Conservation (phyloP, 2,329 filamentous ascomycete genomes). For the Talaromyces amestolkiae region DNA sequence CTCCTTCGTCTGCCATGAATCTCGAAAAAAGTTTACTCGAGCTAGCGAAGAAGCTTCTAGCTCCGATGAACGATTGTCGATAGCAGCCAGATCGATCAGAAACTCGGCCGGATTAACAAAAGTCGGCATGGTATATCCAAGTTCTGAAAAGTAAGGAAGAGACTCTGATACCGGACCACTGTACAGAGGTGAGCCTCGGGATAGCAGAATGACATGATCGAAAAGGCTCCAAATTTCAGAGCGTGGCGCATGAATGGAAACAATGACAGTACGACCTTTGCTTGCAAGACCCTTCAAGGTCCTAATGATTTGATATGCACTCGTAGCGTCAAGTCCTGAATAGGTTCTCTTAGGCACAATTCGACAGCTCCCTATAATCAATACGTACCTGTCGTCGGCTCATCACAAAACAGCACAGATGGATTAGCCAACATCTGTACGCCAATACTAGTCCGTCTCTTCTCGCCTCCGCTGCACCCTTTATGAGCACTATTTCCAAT, state of each 20-base stretch:
- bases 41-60: conserved; percentile 59
- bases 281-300: conserved; percentile 66
- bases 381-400: conserved; percentile 65
- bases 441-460: conserved; percentile 71
- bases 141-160: conserved; percentile 61
- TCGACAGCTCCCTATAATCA: neutral
- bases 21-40: conserved; percentile 61
- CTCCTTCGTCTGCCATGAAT: conserved; percentile 52
- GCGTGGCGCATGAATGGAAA: conserved; percentile 73
- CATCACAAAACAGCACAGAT: conserved; percentile 73
- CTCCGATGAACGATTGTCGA: conserved; percentile 69
- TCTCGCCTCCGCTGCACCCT: conserved; percentile 76
- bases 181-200: conserved; percentile 66
- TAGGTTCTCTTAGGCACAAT: neutral
- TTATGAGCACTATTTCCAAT: conserved; percentile 70
- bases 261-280: conserved; percentile 68
- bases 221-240: conserved; percentile 79
- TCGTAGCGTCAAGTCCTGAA: conserved; percentile 65
- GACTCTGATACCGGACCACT: conserved; percentile 60
- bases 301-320: conserved; percentile 69
- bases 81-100: conserved; percentile 69
- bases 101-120: conserved; percentile 79
- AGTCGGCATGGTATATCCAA: conserved; percentile 62
- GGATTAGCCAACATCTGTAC: conserved; percentile 78
- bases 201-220: conserved; percentile 68